Evolutionary conservation across 768 basidiomycete genomes (phyloP), one percentile per base, ranked within the genome.

Genomic region (Lactarius hatsudake): DNA sequence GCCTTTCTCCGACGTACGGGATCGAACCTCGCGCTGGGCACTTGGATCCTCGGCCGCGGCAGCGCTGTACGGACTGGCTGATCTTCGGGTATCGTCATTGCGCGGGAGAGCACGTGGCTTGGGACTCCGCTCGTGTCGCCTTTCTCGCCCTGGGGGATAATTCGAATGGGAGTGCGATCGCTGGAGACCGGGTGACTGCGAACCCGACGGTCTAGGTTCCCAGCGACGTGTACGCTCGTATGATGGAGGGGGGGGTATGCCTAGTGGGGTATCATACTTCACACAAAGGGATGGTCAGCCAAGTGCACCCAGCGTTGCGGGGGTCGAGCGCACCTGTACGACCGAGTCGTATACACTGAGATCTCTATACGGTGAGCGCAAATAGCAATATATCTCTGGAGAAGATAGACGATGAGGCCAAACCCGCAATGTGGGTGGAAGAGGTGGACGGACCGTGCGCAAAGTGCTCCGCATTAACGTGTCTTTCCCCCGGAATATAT

Each of bases 301-400:
- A 18, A 60, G 51, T 53, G 28, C 64, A 36, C 20, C n/a, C 9
- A 36, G 57, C 34, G 6, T 38, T 23, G 53, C 23, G 20, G 28
- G 48, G 40, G 38, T 18, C 9, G 20, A 48, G 18, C 65, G 69
- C 71, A 91, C 94, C 85, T 97, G 94, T 17, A 87, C 91, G 6
- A 86, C 82, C 17, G 81, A 81, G 75, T 98, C 95, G 74, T 96
- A 98, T 13, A 85, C 81, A 61, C 86, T 84, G 28, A 97, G 81
- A 76, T 95, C 93, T 72, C 87, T 86, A 76, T 87, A 96, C 2
- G 95, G 95, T 10, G 94, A 96, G 60, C 95, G 84, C 23, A 96
- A 81, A 75, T 91, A 98, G 51, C 84, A 86, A 75, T 96, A 97
- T 45, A 97, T 83, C 77, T 98, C 95, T 95, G 69, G 20, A 58